Evolutionary conservation across 106 monocot genomes (phyloP).

Genomic region (Acorus calamus): DNA sequence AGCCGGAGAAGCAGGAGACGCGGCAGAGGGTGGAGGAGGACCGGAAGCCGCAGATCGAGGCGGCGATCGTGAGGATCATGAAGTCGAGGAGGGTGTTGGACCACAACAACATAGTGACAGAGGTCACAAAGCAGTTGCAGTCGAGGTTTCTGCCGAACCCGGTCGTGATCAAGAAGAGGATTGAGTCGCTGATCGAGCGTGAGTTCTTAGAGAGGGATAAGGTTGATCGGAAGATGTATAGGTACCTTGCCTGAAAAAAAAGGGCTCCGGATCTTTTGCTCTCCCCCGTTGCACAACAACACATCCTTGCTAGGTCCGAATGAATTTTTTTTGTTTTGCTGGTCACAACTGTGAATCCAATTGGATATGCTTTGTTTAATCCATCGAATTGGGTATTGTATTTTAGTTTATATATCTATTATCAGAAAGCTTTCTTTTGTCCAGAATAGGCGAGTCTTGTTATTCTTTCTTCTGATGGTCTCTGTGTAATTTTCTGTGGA

Average conservation of each 20-base stretch:
- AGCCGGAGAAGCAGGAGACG: conserved; percentile 79
- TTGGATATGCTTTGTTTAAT: too few species aligned
- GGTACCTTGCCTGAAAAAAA: conserved; percentile 54
- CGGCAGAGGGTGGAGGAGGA: conserved; percentile 92
- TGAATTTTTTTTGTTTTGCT: too few species aligned
- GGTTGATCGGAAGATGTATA: conserved; percentile 62
- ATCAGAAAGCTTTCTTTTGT: too few species aligned
- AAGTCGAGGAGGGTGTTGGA: conserved; percentile 60
- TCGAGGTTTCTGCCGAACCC: conserved; percentile 70
- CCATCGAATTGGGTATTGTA: too few species aligned
- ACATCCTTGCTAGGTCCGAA: too few species aligned
- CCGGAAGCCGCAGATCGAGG: conserved; percentile 79
- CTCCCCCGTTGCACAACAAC: too few species aligned
- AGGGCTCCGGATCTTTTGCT: not conserved
- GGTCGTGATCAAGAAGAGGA: conserved; percentile 68
- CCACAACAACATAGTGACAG: conserved; percentile 67
- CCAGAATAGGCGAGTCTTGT: too few species aligned
- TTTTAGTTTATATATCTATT: too few species aligned
- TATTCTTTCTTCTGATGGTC: too few species aligned
- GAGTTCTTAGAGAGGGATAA: conserved; percentile 86
- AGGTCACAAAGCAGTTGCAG: conserved; percentile 71
- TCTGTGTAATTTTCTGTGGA: too few species aligned
- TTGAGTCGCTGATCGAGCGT: conserved; percentile 69
- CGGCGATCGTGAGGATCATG: conserved; percentile 76
- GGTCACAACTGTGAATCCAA: too few species aligned